Evolutionary conservation across 192 early-diverging fungal species (phyloP), one percentile per base, ranked within the genome.

Genomic region (Coemansia sp.): DNA sequence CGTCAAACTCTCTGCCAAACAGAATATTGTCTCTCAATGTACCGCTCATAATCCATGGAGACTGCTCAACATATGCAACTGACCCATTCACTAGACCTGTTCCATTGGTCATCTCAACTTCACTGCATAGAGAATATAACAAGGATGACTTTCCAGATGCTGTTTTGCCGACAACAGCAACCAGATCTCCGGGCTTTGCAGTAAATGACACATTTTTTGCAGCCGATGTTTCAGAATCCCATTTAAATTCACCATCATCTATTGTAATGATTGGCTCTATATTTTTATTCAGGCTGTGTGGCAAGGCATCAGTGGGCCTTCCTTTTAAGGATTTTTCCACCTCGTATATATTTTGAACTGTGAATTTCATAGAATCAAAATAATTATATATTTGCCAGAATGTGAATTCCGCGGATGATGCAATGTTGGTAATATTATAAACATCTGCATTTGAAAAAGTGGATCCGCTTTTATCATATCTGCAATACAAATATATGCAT

Each of bases 101-200:
- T 4, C 67, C 67, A 6, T n/a, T 38, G 5, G 65, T 62, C 42
- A 83, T 80, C 56, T 79, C 85, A 8, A 66, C 15, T 40, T 66
- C 64, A 42, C 64, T 50, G 43, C 64, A 56, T n/a, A 66, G 37
- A 0, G 63, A 11, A 19, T 18, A 12, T 19, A 65, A 42, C 7
- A 95, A 70, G 9, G 86, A 87, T 15, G 90, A 89, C 70, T 93
- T 93, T 19, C 91, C 90, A 39, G 84, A 77, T 4, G 89, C 91
- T 13, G 91, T 87, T 13, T 75, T 64, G 5, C 90, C 90, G 0
- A 89, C 82, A 44, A 91, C 69, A 0, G 90, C 85, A 1, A 87
- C 84, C 3, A 88, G 56, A 0, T 76, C 61, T 2, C 83, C 82
- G 50, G 76, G 60, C 66, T 67, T 56, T 74, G 91, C 63, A 53